These are phyloP conservation scores for Trichoderma brevicompactum DNA, from an alignment of 2,329 filamentous ascomycete species.

Conservation along the genomic window DNA sequence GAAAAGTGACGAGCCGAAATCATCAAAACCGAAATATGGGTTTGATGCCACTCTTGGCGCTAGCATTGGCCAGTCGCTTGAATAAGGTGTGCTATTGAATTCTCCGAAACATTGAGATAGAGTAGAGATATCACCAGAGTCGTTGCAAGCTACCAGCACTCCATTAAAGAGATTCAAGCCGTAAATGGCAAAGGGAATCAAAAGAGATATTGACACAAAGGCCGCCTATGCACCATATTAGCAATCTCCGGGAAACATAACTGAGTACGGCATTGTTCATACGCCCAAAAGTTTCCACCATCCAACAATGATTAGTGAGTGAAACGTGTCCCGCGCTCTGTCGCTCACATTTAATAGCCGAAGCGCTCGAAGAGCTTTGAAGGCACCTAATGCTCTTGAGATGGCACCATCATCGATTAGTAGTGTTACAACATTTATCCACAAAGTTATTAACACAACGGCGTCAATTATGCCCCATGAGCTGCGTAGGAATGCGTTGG, in stretches of 20 bases:
- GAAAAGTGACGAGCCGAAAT: constrained; percentile 91
- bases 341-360: constrained; percentile 94
- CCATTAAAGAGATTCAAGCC: constrained; percentile 92
- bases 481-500: constrained; percentile 94
- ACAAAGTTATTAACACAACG: constrained; percentile 86
- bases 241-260: constrained; percentile 5
- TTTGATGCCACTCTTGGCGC: constrained; percentile 82
- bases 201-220: constrained; percentile 89
- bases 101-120: constrained; percentile 83
- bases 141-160: constrained; percentile 77
- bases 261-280: constrained; percentile 42
- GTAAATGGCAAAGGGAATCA: constrained; percentile 97
- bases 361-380: constrained; percentile 92
- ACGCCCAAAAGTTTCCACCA: constrained; percentile 91
- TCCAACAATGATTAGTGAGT: constrained; percentile 91
- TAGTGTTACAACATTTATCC: constrained; percentile 89
- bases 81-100: constrained; percentile 74
- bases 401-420: constrained; percentile 81
- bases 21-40: constrained; percentile 88
- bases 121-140: constrained; percentile 55
- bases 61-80: constrained; percentile 74
- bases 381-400: constrained; percentile 89
- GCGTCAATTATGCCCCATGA: constrained; percentile 97
- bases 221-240: constrained; percentile 60
- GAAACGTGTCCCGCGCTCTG: constrained; percentile 93